A percentile compares a stretch with the other conserved stretches of the same genome.
Evolutionary conservation across 148 eudicot species (phyloP).

Genomic region (Arctostaphylos glauca): DNA sequence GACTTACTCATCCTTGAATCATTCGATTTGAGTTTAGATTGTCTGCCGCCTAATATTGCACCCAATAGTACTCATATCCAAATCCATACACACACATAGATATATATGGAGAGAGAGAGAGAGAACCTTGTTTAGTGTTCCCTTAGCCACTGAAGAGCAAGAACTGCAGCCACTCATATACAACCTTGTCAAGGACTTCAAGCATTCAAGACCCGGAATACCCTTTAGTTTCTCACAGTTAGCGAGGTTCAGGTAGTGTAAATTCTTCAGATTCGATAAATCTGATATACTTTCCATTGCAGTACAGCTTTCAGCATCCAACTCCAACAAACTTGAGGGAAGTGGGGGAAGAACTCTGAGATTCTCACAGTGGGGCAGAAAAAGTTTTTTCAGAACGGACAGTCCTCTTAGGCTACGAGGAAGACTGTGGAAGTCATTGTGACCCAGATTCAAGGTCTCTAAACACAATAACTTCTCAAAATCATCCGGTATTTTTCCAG

Average conservation of each 20-base stretch:
- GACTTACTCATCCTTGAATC: not conserved
- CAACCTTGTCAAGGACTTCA: slow-evolving; percentile 51
- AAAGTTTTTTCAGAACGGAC: slow-evolving; percentile 34
- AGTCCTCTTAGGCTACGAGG: slow-evolving; percentile 52
- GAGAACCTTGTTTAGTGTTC: slow-evolving; percentile 46
- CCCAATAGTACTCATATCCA: not conserved
- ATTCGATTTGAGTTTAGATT: not conserved
- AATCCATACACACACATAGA: not conserved
- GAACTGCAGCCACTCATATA: slow-evolving; percentile 52
- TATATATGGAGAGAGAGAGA: not conserved
- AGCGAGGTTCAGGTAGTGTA: slow-evolving; percentile 46
- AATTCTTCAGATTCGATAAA: slow-evolving; percentile 42
- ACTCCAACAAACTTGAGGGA: slow-evolving; percentile 48
- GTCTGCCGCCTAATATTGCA: not conserved
- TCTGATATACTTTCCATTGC: slow-evolving; percentile 39
- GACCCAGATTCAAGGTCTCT: slow-evolving; percentile 40
- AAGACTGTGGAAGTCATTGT: slow-evolving; percentile 48
- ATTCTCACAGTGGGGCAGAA: slow-evolving; percentile 39
- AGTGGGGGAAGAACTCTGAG: slow-evolving; percentile 51
- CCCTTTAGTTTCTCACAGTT: slow-evolving; percentile 47
- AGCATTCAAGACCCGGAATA: slow-evolving; percentile 55
- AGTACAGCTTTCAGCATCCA: slow-evolving; percentile 52
- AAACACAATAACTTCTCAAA: slow-evolving; percentile 45
- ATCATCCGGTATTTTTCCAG: slow-evolving; percentile 44
- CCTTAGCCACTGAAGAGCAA: slow-evolving; percentile 27